Evolutionary conservation across 371 early-diverging fungal genomes (phyloP), one percentile per base, ranked within the genome.

Genomic region (Mucor sp.): DNA sequence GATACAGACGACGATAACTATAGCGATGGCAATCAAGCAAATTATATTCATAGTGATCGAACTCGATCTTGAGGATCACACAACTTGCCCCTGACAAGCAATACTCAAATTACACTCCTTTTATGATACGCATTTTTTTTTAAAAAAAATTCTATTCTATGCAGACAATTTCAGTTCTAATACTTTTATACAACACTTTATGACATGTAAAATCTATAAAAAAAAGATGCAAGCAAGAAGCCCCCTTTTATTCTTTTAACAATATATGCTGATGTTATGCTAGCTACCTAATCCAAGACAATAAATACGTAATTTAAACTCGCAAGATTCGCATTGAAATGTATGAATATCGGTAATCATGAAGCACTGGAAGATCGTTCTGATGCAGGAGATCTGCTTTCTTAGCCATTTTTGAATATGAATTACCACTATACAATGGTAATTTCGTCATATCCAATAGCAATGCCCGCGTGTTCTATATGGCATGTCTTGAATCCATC

Each of bases 1-100:
- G 63, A 62, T 6, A 62, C 61, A 9, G 63, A 62, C 21, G 63
- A 48, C 19, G 44, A 33, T 15, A 12, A 63, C 23, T 25, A 12
- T 19, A 50, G 25, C 28, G 27, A 53, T 30, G 23, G n/a, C 2
- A 30, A 56, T 56, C 32, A 30, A n/a, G 32, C 19, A 32, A 32
- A 30, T 56, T n/a, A n/a, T 11, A 25, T 8, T 27, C 11, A 12
- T 27, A 19, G n/a, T 33, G 17, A n/a, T 48, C 28, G 33, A 11
- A 21, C 33, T 48, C 50, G 25, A 50, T 25, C 50, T 25, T 62
- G 32, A 33, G 21, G n/a, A 48, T 33, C 33, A 48, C 33, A 48
- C 23, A 23, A n/a, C 15, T 15, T 23, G 7, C 28, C 32, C n/a
- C 55, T 55, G 21, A 25, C 21, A 25, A 47, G 4, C 6, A 30